phyloP scores from a whole-genome alignment of 2,329 filamentous ascomycete genomes.

The Lojkania enalia region DNA sequence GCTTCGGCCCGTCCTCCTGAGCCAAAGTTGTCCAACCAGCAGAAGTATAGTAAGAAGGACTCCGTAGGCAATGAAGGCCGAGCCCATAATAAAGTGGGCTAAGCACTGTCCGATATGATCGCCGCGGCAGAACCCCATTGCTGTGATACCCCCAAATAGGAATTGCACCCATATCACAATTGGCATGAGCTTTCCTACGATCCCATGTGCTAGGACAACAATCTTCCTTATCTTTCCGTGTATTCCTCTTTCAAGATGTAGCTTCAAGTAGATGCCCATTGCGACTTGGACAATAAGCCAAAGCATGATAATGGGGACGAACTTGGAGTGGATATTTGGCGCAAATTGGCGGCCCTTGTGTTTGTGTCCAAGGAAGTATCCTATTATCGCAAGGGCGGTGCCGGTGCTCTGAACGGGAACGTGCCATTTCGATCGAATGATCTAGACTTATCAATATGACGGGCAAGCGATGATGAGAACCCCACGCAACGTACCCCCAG shows the following conservation, averaged over 20 bases:
- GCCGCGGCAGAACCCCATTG: conserved; percentile 87
- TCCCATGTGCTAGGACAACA: conserved; percentile 72
- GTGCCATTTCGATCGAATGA: conserved; percentile 90
- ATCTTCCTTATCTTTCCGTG: conserved; percentile 75
- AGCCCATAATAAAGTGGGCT: conserved; percentile 98
- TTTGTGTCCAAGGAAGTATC: conserved; percentile 88
- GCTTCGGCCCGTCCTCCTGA: conserved; percentile 78
- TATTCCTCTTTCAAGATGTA: conserved; percentile 85
- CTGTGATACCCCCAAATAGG: conserved; percentile 91
- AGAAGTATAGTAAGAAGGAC: conserved; percentile 84
- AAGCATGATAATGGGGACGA: conserved; percentile 79
- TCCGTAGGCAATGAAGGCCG: conserved; percentile 92
- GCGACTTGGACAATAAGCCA: conserved; percentile 75
- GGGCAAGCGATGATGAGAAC: background rate
- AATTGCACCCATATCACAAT: conserved; percentile 90
- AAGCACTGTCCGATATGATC: conserved; percentile 91
- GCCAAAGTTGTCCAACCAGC: conserved; percentile 84
- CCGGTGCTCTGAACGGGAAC: conserved; percentile 82
- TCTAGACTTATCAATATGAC: conserved; percentile 57
- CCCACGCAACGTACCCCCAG: conserved; percentile 67
- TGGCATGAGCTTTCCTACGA: conserved; percentile 86
- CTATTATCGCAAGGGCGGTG: conserved; percentile 74
- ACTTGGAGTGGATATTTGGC: conserved; percentile 77
- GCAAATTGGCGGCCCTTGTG: conserved; percentile 89
- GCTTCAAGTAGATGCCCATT: conserved; percentile 82